phyloP scores from a whole-genome alignment of 2,329 filamentous ascomycete genomes.

The Metarhizium guizhouense region DNA sequence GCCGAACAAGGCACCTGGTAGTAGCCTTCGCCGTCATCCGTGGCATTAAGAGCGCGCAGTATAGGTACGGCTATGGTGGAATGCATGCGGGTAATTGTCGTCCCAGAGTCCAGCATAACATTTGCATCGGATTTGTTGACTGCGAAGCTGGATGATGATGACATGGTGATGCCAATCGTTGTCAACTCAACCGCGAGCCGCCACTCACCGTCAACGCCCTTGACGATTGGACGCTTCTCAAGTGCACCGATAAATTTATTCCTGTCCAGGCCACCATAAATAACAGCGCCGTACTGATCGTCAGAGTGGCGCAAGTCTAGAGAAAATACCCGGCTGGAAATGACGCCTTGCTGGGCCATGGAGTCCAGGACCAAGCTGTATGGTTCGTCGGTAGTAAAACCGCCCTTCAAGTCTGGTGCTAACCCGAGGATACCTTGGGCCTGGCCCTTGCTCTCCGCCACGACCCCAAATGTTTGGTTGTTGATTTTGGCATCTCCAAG shows the following conservation, averaged over 20 bases:
- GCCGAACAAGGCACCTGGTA: constrained; percentile 35
- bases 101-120: constrained; percentile 44
- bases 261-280: constrained; percentile 44
- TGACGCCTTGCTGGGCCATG: constrained; percentile 36
- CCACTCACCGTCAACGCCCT: constrained; percentile 24
- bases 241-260: constrained; percentile 41
- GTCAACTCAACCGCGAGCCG: constrained; percentile 26
- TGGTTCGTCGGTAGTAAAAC: constrained; percentile 26
- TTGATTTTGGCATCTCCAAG: constrained; percentile 32
- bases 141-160: constrained; percentile 14
- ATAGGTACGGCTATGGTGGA: constrained; percentile 31
- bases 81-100: constrained; percentile 40
- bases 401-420: constrained; percentile 29
- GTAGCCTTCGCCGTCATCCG: constrained; percentile 30
- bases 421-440: constrained; percentile 44
- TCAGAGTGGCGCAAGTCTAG: constrained; percentile 39
- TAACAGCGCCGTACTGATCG: constrained; percentile 35
- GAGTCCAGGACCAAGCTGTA: constrained; percentile 48
- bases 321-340: constrained; percentile 40
- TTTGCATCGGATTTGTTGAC: constrained; percentile 24
- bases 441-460: constrained; percentile 34
- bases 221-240: constrained; percentile 32
- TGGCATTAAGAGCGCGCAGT: constrained; percentile 31
- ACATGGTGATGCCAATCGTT: constrained; percentile 22
- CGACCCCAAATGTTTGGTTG: constrained; percentile 43